Percentiles rank a stretch among this genome's conserved stretches.
phyloP scores from a whole-genome alignment of 2,329 filamentous ascomycete species.

The Celoporthe dispersa region DNA sequence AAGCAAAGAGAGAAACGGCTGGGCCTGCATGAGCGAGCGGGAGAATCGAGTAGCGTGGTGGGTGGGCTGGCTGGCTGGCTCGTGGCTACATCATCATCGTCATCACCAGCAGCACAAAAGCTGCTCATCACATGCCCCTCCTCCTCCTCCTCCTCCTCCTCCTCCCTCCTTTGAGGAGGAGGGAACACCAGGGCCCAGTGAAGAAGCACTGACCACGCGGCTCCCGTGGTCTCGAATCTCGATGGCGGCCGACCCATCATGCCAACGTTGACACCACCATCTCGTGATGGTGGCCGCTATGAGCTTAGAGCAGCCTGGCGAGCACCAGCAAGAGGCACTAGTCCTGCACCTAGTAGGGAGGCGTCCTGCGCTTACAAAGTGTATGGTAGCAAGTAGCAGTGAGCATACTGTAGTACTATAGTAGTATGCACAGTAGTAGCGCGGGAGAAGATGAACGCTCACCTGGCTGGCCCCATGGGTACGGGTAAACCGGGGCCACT shows the following conservation, averaged over 20 bases:
- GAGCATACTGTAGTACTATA: not conserved
- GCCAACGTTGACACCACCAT: not conserved
- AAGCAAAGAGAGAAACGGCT: not conserved
- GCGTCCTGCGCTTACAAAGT: not conserved
- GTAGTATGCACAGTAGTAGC: not conserved
- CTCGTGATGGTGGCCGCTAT: not conserved
- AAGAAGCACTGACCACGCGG: not conserved
- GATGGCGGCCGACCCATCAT: slow-evolving; percentile 10
- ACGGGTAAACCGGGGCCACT: not conserved
- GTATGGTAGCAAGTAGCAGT: slow-evolving; percentile 13
- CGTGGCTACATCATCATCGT: not conserved
- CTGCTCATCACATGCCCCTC: not conserved
- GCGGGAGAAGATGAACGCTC: not conserved
- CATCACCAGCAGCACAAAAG: not conserved
- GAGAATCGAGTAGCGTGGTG: slow-evolving; percentile 15
- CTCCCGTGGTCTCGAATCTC: slow-evolving; percentile 20
- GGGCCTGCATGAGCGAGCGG: slow-evolving; percentile 23
- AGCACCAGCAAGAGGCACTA: not conserved
- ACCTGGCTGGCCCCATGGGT: slow-evolving; percentile 2
- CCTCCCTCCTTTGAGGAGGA: not conserved
- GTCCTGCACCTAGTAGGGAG: not conserved
- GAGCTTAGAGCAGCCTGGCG: not conserved
- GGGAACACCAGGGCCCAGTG: not conserved
- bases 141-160: not conserved
- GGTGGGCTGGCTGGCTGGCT: too few species aligned